These are phyloP conservation scores for Sclerotinia trifoliorum DNA, from an alignment of 2,329 filamentous ascomycete genomes.

Conservation along the genomic window DNA sequence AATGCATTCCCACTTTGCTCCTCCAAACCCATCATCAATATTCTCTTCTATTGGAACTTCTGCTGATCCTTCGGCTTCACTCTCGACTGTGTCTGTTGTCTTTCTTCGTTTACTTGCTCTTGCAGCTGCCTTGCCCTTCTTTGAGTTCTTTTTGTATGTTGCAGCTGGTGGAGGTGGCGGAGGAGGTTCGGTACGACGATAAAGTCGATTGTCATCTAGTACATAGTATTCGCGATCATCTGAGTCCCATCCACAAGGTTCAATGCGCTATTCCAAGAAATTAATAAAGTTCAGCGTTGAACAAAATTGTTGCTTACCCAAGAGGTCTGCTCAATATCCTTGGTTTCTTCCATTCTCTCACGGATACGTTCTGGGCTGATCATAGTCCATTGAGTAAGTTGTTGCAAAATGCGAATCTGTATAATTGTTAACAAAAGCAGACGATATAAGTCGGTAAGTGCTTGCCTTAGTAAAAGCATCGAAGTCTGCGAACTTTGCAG, in stretches of 20 bases:
- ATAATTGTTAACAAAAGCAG: conserved; percentile 36
- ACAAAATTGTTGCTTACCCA: conserved; percentile 61
- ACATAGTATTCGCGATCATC: conserved; percentile 86
- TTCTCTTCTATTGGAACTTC: conserved; percentile 44
- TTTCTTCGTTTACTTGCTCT: conserved; percentile 73
- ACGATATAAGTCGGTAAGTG: conserved; percentile 43
- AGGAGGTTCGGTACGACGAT: conserved; percentile 77
- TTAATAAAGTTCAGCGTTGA: conserved; percentile 24
- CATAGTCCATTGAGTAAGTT: conserved; percentile 86
- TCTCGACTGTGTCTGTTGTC: conserved; percentile 47
- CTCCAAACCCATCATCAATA: conserved; percentile 66
- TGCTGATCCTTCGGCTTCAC: conserved; percentile 43
- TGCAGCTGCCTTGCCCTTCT: conserved; percentile 60
- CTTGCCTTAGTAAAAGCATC: conserved; percentile 75
- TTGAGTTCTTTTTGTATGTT: conserved; percentile 64
- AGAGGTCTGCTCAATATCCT: conserved; percentile 73
- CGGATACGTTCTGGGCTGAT: conserved; percentile 83
- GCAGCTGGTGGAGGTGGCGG: conserved; percentile 54
- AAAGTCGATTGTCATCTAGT: conserved; percentile 90
- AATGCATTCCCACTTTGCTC: conserved; percentile 86
- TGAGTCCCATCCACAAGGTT: conserved; percentile 84
- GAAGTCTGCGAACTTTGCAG: conserved; percentile 74
- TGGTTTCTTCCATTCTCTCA: conserved; percentile 79
- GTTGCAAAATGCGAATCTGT: conserved; percentile 75
- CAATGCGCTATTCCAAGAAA: conserved; percentile 58